Evolutionary conservation across 495 filamentous ascomycete species (phyloP), one percentile per base, ranked within the genome.

Genomic region (Mytilinidion resinicola): DNA sequence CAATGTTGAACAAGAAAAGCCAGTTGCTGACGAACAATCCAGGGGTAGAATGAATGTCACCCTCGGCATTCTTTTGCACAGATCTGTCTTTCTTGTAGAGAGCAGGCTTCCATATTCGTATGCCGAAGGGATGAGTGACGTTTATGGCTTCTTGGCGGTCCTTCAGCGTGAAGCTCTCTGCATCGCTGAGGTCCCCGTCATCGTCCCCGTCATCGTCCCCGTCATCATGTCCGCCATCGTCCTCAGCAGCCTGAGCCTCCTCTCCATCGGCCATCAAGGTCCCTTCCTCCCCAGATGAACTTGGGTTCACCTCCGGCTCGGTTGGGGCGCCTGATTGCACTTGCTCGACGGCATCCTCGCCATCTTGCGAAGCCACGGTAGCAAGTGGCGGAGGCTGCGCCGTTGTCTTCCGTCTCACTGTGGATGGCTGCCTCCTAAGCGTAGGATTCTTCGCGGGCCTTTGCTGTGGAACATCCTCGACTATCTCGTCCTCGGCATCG

Each of bases 101-200:
- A 0, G 93, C 93, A 17, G 93, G 93, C 72, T 99, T 99, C 93
- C 93, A 99, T 35, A 99, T 87, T 59, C 93, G 86, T 67, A 99
- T 97, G 72, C 93, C 93, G 64, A 99, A 99, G 0, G 93, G 93
- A 76, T 99, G 93, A 0, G 93, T 99, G 71, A 96, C 86, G 73
- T 99, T 99, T 74, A 99, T 99, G 51, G 93, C 93, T 71, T 96
- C 86, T 73, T 99, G 93, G 38, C 92, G 85, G 69, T 97, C 93
- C 74, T 95, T 95, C 55, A 88, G 75, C 38, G 85, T 88, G 70
- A 88, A 88, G 63, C 73, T 76, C 60, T 77, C 74, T 2, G 74
- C 68, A 63, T 77, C 74, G 55, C 74, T 76, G 9, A 74, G 17
- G 47, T 71, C 69, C 10, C 55, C 73, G n/a, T 75, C 74, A 42